Evolutionary conservation across 768 basidiomycete species (phyloP), one percentile per base, ranked within the genome.

Genomic region (Tylopilus cervinicoccineus): DNA sequence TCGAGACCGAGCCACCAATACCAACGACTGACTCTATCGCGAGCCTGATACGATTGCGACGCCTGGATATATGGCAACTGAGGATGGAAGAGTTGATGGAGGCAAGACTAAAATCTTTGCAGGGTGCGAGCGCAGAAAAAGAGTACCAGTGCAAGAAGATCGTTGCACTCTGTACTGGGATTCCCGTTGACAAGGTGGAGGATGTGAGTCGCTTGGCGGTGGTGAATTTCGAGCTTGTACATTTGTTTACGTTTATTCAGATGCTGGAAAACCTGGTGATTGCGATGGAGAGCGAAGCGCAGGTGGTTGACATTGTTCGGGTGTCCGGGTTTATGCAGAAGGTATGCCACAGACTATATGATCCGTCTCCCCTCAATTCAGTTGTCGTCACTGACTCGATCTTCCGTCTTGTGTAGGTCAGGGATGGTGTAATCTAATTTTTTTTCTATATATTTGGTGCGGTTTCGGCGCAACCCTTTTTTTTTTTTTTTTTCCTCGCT

Each of bases 261-360:
- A 86, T 90, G 82, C 73, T 95, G 46, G 90, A 90, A 55, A 83
- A 86, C 54, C 75, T 96, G 43, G 78, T 94, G 24, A 73, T 87
- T 54, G 91, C 93, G 26, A 80, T 96, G 43, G 91, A 95, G 65
- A 93, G 90, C 59, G 92, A 94, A 60, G 70, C 85, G 2, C 81
- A 86, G 50, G 77, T 86, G 48, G 80, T 88, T 26, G 92, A 93
- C 65, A 82, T 93, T 45, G 82, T 81, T 37, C 81, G 90, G 45
- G 86, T 94, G 33, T 90, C 90, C 39, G 87, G 86, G 2, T 93
- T 94, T 66, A 88, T 94, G 87, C 87, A 89, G 66, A 93, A 90
- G 76, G 88, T 88, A 43, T 23, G 72, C 45, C 16, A 5, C n/a
- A 10, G 47, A 13, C 26, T 50, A 34, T 55, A 55, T 57, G 41